Evolutionary conservation across 2,329 filamentous ascomycete species (phyloP).

Genomic region (Fusarium brachygibbosum): DNA sequence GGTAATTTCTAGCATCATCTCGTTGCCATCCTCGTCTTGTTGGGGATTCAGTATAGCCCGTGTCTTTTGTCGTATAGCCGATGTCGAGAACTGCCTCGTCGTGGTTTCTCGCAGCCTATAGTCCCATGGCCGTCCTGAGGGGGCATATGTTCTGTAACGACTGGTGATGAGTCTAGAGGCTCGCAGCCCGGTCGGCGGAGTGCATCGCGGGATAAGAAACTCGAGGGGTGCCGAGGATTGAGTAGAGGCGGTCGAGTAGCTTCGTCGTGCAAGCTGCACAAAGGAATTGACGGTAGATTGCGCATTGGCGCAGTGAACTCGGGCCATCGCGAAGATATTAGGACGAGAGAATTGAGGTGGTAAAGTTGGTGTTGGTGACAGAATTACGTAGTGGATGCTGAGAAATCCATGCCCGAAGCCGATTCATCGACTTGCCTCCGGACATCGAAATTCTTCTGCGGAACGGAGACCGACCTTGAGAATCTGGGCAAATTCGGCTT

Average conservation of each 20-base stretch:
- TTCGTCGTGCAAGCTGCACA: constrained; percentile 57
- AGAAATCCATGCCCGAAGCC: constrained; percentile 48
- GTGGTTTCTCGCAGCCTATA: constrained; percentile 17
- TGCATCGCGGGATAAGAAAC: constrained; percentile 57
- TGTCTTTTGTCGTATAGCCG: constrained; percentile 58
- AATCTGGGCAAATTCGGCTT: constrained; percentile 30
- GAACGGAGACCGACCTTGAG: constrained; percentile 37
- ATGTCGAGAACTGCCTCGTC: constrained; percentile 55
- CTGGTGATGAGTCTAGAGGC: neutral
- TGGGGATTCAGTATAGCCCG: constrained; percentile 76
- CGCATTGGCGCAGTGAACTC: constrained; percentile 57
- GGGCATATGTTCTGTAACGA: neutral
- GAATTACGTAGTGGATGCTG: constrained; percentile 45
- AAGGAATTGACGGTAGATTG: constrained; percentile 58
- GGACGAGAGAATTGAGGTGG: constrained; percentile 13
- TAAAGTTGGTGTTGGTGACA: constrained; percentile 22
- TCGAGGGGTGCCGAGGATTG: constrained; percentile 52
- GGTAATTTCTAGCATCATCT: constrained; percentile 86
- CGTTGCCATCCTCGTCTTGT: constrained; percentile 84
- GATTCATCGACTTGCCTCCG: constrained; percentile 36
- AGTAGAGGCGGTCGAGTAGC: constrained; percentile 48
- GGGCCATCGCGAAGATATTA: constrained; percentile 48
- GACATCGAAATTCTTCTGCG: constrained; percentile 45
- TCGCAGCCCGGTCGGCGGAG: constrained; percentile 27
- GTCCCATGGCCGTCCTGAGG: constrained; percentile 1